These are phyloP conservation scores for Zasmidium angulare DNA, from an alignment of 2,329 filamentous ascomycete species.

Conservation along the genomic window DNA sequence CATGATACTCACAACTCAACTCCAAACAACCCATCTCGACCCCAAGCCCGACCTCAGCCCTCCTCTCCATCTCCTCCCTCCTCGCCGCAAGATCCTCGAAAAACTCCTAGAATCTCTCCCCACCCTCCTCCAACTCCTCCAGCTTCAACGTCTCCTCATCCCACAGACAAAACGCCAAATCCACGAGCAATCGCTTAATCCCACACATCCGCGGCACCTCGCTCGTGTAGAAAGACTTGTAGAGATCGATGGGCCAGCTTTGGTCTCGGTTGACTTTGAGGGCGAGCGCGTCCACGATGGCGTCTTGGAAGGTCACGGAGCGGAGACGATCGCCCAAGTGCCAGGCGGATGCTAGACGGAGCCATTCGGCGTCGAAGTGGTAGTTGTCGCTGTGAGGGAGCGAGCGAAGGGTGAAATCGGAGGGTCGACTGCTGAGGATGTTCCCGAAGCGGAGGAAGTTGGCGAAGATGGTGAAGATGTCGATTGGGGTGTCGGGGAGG, in stretches of 20 bases:
- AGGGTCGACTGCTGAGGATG: background rate
- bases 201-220: background rate
- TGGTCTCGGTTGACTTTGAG: background rate
- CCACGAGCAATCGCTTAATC: conserved; percentile 1
- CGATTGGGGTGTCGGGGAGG: background rate
- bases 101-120: background rate
- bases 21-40: background rate
- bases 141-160: background rate
- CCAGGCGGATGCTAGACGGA: conserved; percentile 6
- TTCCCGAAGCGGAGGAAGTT: background rate
- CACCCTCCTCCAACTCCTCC: background rate
- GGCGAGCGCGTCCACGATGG: conserved; percentile 3
- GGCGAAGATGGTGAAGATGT: background rate
- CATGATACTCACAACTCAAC: conserved; percentile 4
- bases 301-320: conserved; percentile 5
- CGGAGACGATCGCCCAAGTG: conserved; percentile 2
- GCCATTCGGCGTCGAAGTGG: background rate
- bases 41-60: no score
- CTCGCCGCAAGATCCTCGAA: background rate
- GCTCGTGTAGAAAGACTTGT: background rate
- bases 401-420: background rate
- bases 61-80: background rate
- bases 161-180: conserved; percentile 1
- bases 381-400: background rate
- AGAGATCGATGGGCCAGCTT: background rate